Evolutionary conservation across 2,329 filamentous ascomycete genomes (phyloP), one percentile per base, ranked within the genome.

Genomic region (Sporothrix variecibatus): DNA sequence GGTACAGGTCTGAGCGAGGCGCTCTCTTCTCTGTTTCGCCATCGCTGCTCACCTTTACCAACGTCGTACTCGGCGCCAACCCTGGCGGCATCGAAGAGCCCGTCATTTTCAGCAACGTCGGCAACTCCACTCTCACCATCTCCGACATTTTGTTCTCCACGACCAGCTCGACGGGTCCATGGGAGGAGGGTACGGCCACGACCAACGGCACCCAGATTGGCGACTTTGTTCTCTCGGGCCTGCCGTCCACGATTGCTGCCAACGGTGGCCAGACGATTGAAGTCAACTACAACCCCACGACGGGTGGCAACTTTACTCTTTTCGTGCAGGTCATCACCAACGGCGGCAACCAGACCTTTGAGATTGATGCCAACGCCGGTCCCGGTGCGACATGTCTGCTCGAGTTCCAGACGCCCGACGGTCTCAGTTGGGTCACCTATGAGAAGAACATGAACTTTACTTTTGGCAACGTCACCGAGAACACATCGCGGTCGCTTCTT

Each of bases 391-490:
- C 81, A 0, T 87, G 86, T 0, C 78, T 87, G 0, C 79, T 90
- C 3, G 86, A 90, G 77, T 90, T 90, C 78, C 85, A 90, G 78
- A 86, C 82, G 0, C 78, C 82, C 0, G 86, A 89, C 77, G 87
- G 84, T 2, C 80, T 78, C 2, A 83, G 82, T 0, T 90, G 88
- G 88, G 82, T 87, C 2, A 77, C 81, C 2, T 89, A 87, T 72
- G 77, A 81, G 5, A 74, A 81, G 2, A 82, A 79, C 3, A 80
- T 78, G 7, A 82, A 84, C 1, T 90, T 90, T 73, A 85, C 81
- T 0, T 90, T 90, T 75, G 88, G 87, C 17, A 86, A 86, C 53
- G 87, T 90, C 2, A 85, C 83, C 0, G 84, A 89, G 77, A 87
- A 87, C 51, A 84, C 81, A 0, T 85, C 84, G 0, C 82, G 80